Base-by-base conservation (phyloP, 108 stramenopile species). In the Cyclostephanos tholiformis region DNA sequence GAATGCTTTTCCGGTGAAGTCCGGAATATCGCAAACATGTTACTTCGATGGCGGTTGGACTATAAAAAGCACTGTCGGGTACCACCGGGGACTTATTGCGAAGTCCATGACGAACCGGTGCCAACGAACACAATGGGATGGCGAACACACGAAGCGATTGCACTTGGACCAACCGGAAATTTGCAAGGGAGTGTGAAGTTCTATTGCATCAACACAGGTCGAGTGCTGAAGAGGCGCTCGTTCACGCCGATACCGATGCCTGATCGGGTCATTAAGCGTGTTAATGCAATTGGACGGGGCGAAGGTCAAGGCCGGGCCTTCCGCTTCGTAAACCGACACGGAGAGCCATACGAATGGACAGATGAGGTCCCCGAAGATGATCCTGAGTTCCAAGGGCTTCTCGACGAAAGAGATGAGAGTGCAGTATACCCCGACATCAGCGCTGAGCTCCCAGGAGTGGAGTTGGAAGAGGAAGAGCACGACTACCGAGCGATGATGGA, bases 71-170 rank as follows among this genome's bases (percentile, higher is more conserved):
- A 76, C 38, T 61, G 57, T 62, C 16, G 67, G 0, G 63, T 35
- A 0, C n/a, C 32, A n/a, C 64, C 71, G 4, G 76, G 76, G 7
- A n/a, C 70, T 1, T 77, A 65, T 41, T 63, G 62, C 36, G 23
- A 62, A 8, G 63, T 44, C 0, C 53, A 55, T 32, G 56, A 65
- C 63, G 63, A 77, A 6, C 63, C 63, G 0, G 63, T 29, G 2
- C 39, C 50, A 48, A 77, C 76, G 20, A 77, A 77, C 32, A 64
- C 63, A 2, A 49, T 55, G 55, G 48, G 2, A 4, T 2, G 2
- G 26, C 23, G 53, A 4, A 55, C 53, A 12, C 23, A 27, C 13
- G 53, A 55, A 20, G 53, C 26, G 26, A 55, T 35, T 2, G 57
- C 25, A 4, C 65, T 55, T 6, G 53, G 53, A 22, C 53, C 53